Evolutionary conservation across 2,329 filamentous ascomycete genomes (phyloP), one percentile per base, ranked within the genome.

Genomic region (Septoria petroselini): DNA sequence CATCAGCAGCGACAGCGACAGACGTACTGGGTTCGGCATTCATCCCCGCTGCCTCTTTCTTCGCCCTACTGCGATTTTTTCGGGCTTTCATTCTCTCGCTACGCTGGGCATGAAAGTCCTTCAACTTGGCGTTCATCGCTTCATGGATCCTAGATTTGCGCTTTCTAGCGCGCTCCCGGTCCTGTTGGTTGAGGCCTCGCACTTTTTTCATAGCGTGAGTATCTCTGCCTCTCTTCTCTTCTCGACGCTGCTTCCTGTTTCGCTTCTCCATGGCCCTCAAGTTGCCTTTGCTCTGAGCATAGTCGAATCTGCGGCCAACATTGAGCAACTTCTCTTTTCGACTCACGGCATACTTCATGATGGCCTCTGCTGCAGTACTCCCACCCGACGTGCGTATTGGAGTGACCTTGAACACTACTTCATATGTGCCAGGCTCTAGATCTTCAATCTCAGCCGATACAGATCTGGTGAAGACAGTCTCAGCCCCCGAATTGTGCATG

Each of bases 401-500:
- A 6, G 83, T 82, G 50, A 93, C 78, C 64, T 87, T 89, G 66
- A 91, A 78, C 17, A 88, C 75, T 3, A 94, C 81, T 5, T 80
- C 81, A 68, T 94, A 94, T 35, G 79, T 81, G 8, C 88, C 88
- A 0, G 84, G 78, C 15, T 87, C 82, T 19, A 94, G 79, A 29
- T 84, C 76, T 14, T 64, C 59, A 7, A 93, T 75, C 65, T 93
- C 88, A 1, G 86, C 83, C 42, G 85, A 90, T 31, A 90, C 84
- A 1, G 85, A 87, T 5, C 88, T 82, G 17, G 76, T 81, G 79
- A 89, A 82, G 31, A 79, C 75, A n/a, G 77, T 73, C 44, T 81
- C 77, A n/a, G 76, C 55, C 19, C 62, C 61, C 8, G 53, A 59
- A 41, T 59, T 62, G 50, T 65, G 60, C 63, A 66, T 63, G 17